Evolutionary conservation across 768 basidiomycete species (phyloP).

Genomic region (Glaciozyma antarctica): DNA sequence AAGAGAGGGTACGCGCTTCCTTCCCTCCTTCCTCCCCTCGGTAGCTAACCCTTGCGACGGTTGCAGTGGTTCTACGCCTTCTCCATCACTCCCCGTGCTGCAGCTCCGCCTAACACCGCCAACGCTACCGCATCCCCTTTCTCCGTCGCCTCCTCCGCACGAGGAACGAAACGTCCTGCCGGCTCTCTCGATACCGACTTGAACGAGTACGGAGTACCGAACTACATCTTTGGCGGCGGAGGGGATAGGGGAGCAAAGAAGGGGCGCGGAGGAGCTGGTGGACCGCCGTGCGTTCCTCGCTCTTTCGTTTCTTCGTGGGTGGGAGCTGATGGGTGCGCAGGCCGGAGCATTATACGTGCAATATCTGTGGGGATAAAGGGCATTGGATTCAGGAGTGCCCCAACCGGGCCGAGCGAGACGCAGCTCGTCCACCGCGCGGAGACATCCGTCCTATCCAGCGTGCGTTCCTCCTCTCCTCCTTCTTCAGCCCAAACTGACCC

Average conservation of each 20-base stretch:
- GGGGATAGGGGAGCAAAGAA: slow-evolving; percentile 35
- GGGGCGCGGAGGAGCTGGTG: slow-evolving; percentile 37
- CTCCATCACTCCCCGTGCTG: slow-evolving; percentile 53
- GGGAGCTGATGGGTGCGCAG: background rate
- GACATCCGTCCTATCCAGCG: slow-evolving; percentile 67
- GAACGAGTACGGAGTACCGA: slow-evolving; percentile 33
- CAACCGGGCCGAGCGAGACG: slow-evolving; percentile 42
- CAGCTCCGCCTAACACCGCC: slow-evolving; percentile 44
- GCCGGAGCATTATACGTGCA: slow-evolving; percentile 57
- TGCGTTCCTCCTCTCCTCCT: slow-evolving; percentile 41
- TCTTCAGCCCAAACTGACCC: background rate
- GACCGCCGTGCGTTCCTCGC: slow-evolving; percentile 38
- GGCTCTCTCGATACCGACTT: slow-evolving; percentile 27
- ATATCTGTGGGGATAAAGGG: slow-evolving; percentile 59
- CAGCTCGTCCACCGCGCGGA: slow-evolving; percentile 35
- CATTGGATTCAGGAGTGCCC: slow-evolving; percentile 86
- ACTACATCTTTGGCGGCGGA: slow-evolving; percentile 36
- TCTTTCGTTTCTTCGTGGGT: background rate
- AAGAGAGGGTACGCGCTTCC: slow-evolving; percentile 62
- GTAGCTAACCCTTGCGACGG: background rate
- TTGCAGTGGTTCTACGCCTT: slow-evolving; percentile 96
- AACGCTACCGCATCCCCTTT: slow-evolving; percentile 49
- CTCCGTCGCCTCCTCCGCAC: slow-evolving; percentile 30
- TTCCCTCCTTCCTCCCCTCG: slow-evolving; percentile 12
- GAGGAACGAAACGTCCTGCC: slow-evolving; percentile 40